Evolutionary conservation across 2,329 filamentous ascomycete species (phyloP), one percentile per base, ranked within the genome.

Genomic region (Metarhizium brunneum): DNA sequence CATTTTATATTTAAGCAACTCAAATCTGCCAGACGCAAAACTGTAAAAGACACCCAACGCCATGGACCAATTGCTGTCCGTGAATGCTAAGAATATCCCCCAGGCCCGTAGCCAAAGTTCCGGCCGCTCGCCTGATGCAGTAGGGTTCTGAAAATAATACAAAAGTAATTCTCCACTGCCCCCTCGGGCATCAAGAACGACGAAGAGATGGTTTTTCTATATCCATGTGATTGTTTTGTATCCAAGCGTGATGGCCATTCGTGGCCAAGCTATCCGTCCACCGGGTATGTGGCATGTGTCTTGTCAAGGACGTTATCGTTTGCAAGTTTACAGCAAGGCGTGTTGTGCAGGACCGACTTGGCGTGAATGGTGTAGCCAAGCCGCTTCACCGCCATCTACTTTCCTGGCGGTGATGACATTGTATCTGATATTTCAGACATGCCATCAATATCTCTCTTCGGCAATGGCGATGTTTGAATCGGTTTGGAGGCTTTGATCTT

Each of bases 351-450:
- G 20, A 16, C 4, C 42, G n/a, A 20, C 42, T 11, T 16, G 42
- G n/a, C 42, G 18, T 20, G 42, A 18, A 3, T 11, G 11, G n/a
- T 20, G 18, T 8, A 10, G 7, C 42, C 42, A 45, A 20, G 18
- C 7, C 7, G 42, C 42, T 20, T 45, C n/a, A 6, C 8, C n/a
- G 25, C 18, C 8, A 16, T 20, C 51, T 42, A 61, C 45, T 61
- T 61, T 7, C 49, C 62, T 3, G 77, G 77, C 18, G 80, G 80
- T 16, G 80, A 82, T 0, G 80, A 83, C 57, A 81, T 65, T 0
- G 78, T 78, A 18, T 76, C 81, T 0, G 79, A 82, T 45, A 79
- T 81, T 63, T 83, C 81, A 16, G 79, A 82, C 58, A 76, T 77
- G 47, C 69, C 75, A 50, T 82, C 80, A 18, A 73, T 72, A 48